Evolutionary conservation across 805 yeast species (phyloP).

Genomic region (Sugiyamaella lignohabitans): DNA sequence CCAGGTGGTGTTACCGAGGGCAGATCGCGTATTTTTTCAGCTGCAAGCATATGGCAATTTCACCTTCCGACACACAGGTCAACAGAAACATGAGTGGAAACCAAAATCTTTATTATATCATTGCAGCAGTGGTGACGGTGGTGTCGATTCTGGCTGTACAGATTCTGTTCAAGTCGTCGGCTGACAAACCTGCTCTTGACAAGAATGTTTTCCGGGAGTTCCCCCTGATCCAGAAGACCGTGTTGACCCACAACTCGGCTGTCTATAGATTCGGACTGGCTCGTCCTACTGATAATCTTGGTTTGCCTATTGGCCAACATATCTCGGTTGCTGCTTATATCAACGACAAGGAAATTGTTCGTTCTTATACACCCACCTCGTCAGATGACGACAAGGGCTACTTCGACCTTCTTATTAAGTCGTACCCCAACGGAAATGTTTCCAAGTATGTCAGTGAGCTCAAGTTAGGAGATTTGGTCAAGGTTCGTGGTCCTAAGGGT

Average conservation of each 20-base stretch:
- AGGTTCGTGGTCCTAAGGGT: conserved; percentile 84
- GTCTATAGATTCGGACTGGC: conserved; percentile 79
- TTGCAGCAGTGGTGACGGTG: conserved; percentile 8
- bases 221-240: conserved; percentile 73
- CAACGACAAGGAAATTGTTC: conserved; percentile 71
- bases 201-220: conserved; percentile 67
- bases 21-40: no score
- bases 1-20: no score
- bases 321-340: conserved; percentile 72
- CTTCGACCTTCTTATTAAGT: conserved; percentile 78
- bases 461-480: conserved; percentile 70
- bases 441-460: conserved; percentile 66
- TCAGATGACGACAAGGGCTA: conserved; percentile 53
- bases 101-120: conserved; percentile 4
- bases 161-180: conserved; percentile 6
- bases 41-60: no score
- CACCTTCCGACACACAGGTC: no score
- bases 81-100: no score
- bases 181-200: conserved; percentile 42
- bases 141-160: conserved; percentile 8
- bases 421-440: conserved; percentile 80
- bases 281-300: conserved; percentile 63
- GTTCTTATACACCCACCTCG: conserved; percentile 88
- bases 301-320: conserved; percentile 93
- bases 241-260: conserved; percentile 76